Evolutionary conservation across 805 yeast genomes (phyloP), one percentile per base, ranked within the genome.

Genomic region (Brettanomyces sp.): DNA sequence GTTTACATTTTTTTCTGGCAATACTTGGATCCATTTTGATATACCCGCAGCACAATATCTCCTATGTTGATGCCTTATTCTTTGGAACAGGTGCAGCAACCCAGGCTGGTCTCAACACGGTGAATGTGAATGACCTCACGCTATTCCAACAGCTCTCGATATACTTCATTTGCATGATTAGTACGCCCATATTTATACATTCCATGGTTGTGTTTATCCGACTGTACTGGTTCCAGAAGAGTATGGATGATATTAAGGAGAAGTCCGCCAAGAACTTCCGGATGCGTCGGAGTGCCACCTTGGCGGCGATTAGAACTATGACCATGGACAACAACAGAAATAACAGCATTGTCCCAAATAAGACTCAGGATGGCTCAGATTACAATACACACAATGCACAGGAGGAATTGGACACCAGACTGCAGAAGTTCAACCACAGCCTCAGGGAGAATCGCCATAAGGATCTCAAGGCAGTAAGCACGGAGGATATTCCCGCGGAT

Each of bases 101-200:
- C 1, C 96, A 91, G 59, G 95, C 96, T 0, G 99, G 99, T 1
- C 66, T 93, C 46, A 89, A 88, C 59, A 83, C 96, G 0, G 69
- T 86, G 23, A 78, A 88, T 54, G 52, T 82, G 36, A 87, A 87
- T 59, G 63, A 68, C 0, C 52, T 90, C 47, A 64, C 72, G 0
- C 60, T 85, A 40, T 91, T 82, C 65, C 99, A 93, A 63, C 98
- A 91, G 59, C 74, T 89, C 13, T 69, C 75, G 8, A 63, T 91
- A 3, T 87, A 82, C 58, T 52, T 85, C 11, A 49, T 79, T 3
- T 66, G 90, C 28, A 69, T 79, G 51, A 54, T 88, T 21, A 76
- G 95, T 4, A 89, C 95, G 0, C 98, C 98, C 1, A 85, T 93
- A 21, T 82, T 83, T 58, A 86, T 95, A 45, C 95, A 93, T 60